Base-by-base conservation (phyloP, 2,329 filamentous ascomycete species). In the Escovopsis sp. region DNA sequence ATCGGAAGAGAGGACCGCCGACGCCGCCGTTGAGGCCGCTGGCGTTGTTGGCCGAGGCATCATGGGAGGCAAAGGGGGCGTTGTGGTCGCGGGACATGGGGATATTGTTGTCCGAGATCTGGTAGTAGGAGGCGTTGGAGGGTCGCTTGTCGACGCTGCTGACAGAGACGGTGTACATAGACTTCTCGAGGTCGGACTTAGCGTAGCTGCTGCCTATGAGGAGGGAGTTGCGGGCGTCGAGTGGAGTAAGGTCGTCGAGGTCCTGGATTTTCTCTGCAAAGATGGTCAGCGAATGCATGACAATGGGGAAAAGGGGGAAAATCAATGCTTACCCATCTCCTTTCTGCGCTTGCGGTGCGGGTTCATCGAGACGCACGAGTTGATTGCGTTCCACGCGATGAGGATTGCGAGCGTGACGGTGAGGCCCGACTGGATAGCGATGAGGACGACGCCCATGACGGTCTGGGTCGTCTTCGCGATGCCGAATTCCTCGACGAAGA, bases 401-500 rank as follows among this genome's bases (percentile, higher is more conserved):
- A 96, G 67, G 35, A 96, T 80, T 4, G 84, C 87, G 38, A 98
- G 66, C 17, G 85, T 58, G 41, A 72, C 86, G 5, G 87, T 93
- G 45, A 98, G 62, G 0, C 78, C 72, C 0, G 83, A 83, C 59
- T 98, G 90, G 5, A 96, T 70, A n/a, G 78, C 84, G 45, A 96
- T 90, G 39, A 98, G 69, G 13, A 86, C 83, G n/a, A 96, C 74
- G 37, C 90, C 90, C 13, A 84, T 88, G 34, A 96, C 73, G 0
- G 90, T 96, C 64, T 94, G 85, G 9, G 88, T 94, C 9, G 87
- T 93, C 57, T 94, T 79, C 5, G 76, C 70, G 46, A 98, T 79
- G 38, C 82, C 83, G 36, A 98, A 76, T 60, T 96, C 79, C 53
- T 96, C 81, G 19, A 96, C 88, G 48, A 96, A 98, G 35, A 96